Evolutionary conservation across 2,329 filamentous ascomycete species (phyloP).

Genomic region (Claviceps spartinae): DNA sequence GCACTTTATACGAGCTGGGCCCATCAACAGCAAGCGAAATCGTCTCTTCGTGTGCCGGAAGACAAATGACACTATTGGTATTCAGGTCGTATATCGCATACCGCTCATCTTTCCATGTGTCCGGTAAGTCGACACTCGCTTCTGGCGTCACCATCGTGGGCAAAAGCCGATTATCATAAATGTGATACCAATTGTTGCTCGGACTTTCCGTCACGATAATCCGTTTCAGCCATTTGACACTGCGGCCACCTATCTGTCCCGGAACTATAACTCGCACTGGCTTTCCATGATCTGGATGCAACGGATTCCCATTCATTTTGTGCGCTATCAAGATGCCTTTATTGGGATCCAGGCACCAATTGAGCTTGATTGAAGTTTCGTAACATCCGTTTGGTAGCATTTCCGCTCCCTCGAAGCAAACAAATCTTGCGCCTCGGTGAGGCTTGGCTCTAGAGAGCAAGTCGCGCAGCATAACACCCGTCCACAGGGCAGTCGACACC

Average conservation of each 20-base stretch:
- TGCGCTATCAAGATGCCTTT: constrained; percentile 77
- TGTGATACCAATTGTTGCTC: constrained; percentile 91
- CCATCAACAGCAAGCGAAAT: constrained; percentile 34
- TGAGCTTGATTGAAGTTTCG: constrained; percentile 75
- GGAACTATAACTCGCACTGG: constrained; percentile 74
- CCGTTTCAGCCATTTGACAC: constrained; percentile 83
- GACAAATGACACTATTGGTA: constrained; percentile 70
- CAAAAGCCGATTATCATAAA: constrained; percentile 82
- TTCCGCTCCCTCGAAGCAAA: constrained; percentile 87
- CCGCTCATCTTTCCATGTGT: constrained; percentile 77
- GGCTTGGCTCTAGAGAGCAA: constrained; percentile 57
- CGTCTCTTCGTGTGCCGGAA: constrained; percentile 64
- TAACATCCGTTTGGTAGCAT: constrained; percentile 80
- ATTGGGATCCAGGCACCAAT: constrained; percentile 76
- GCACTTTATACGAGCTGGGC: constrained; percentile 45
- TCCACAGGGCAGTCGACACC: constrained; percentile 77
- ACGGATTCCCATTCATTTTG: constrained; percentile 75
- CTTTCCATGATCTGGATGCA: constrained; percentile 75
- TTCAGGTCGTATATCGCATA: constrained; percentile 91
- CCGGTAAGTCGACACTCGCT: constrained; percentile 56
- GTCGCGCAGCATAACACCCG: constrained; percentile 63
- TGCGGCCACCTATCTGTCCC: constrained; percentile 81
- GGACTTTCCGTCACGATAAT: constrained; percentile 65
- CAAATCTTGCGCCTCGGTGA: constrained; percentile 57
- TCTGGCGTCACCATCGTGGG: constrained; percentile 80